phyloP scores from a whole-genome alignment of 2,329 filamentous ascomycete species.

The Rugonectria rugulosa region DNA sequence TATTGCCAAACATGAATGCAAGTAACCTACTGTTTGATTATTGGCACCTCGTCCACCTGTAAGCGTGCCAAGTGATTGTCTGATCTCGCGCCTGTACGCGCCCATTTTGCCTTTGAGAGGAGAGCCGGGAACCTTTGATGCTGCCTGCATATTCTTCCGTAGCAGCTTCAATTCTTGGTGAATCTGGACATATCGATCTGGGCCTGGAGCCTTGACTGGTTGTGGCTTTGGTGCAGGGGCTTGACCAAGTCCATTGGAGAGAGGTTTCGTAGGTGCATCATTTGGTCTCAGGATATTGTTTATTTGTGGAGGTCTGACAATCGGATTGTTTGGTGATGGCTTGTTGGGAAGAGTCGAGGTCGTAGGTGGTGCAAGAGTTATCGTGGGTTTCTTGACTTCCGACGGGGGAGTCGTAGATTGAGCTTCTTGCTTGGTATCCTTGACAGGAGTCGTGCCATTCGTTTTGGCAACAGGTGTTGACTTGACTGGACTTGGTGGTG shows the following conservation, averaged over 20 bases:
- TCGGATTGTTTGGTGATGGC: constrained; percentile 30
- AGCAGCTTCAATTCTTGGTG: constrained; percentile 74
- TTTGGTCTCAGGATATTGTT: too few relatives aligned
- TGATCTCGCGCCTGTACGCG: constrained; percentile 75
- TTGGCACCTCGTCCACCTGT: constrained; percentile 72
- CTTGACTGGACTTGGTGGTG: too few relatives aligned
- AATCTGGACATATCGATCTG: constrained; percentile 62
- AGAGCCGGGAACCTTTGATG: constrained; percentile 55
- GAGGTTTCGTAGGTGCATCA: neutral
- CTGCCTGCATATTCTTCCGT: constrained; percentile 68
- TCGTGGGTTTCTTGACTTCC: constrained; percentile 29
- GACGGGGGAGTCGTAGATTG: constrained; percentile 28
- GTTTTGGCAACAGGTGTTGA: constrained; percentile 23
- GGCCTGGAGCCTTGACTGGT: constrained; percentile 14
- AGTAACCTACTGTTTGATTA: constrained; percentile 45
- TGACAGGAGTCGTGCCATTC: constrained; percentile 33
- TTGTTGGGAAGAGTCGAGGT: constrained; percentile 33
- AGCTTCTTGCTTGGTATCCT: constrained; percentile 31
- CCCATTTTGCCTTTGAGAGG: constrained; percentile 71
- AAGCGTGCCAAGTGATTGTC: constrained; percentile 76
- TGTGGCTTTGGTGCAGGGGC: constrained; percentile 19
- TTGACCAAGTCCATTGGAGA: neutral
- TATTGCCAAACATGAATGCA: neutral
- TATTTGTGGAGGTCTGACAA: too few relatives aligned
- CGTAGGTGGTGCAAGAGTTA: constrained; percentile 18